Conservation (phyloP, 805 yeast species). For the Metschnikowia lunata region DNA sequence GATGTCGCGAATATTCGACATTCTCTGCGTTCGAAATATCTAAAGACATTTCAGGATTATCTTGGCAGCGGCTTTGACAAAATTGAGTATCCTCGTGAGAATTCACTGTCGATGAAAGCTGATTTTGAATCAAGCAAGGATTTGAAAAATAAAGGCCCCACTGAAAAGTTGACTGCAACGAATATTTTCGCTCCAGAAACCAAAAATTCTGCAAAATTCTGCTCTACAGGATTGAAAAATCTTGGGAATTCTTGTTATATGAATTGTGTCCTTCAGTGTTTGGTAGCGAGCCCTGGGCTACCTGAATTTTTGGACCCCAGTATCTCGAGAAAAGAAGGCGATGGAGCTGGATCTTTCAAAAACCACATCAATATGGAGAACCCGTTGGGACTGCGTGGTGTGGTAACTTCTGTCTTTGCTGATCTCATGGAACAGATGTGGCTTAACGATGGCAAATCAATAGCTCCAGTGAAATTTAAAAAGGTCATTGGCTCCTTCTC, state of each 20-base stretch:
- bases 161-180: neutral
- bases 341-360: constrained; percentile 46
- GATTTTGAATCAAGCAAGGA: neutral
- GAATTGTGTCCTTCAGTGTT: constrained; percentile 86
- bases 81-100: neutral
- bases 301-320: constrained; percentile 51
- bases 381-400: constrained; percentile 76
- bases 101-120: neutral
- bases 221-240: constrained; percentile 67
- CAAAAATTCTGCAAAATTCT: neutral
- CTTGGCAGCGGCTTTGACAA: constrained; percentile 2
- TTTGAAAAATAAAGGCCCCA: neutral
- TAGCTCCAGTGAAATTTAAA: constrained; percentile 64
- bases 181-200: neutral
- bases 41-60: constrained; percentile 14
- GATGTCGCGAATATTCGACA: neutral
- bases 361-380: constrained; percentile 69
- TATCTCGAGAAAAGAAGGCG: neutral
- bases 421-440: constrained; percentile 53
- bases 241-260: constrained; percentile 91
- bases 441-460: constrained; percentile 40
- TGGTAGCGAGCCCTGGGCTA: constrained; percentile 67
- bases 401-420: constrained; percentile 65
- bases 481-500: constrained; percentile 64
- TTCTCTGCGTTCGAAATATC: constrained; percentile 5